Evolutionary conservation across 1,139 yeast genomes (phyloP), one percentile per base, ranked within the genome.

Genomic region (Candida pseudoviswanathii): DNA sequence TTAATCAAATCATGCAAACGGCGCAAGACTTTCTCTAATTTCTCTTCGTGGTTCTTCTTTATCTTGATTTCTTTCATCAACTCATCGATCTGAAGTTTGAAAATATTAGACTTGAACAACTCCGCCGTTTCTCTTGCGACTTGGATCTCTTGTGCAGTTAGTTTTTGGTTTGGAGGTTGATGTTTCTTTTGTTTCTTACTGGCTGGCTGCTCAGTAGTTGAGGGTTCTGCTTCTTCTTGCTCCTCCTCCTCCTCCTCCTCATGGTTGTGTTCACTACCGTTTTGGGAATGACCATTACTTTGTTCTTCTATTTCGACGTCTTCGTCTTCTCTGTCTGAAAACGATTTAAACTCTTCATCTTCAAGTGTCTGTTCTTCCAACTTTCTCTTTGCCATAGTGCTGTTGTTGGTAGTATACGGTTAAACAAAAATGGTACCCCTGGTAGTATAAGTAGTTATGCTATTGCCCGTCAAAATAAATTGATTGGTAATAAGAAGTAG

Each of bases 91-190:
- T 94, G 96, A 51, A 94, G 73, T 67, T 94, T 94, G 81, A 94
- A 92, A 51, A 94, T 90, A 67, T 92, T 92, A 10, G 97, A 90
- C 63, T 91, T 90, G 81, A 92, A 94, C 45, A 92, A 73, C 64
- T 91, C 97, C 0, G 96, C 95, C 0, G 98, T 89, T 65, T 92
- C 97, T 59, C 96, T 78, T 0, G 97, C 97, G 2, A 88, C 78
- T 62, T 92, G 97, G 43, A 92, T 84, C 51, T 94, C 97, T 59
- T 89, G 94, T 1, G 96, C 89, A 0, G 90, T 77, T 33, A 84
- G 67, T 56, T 72, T 75, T 48, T 68, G 69, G 26, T 25, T 37
- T 25, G 41, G 30, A 9, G 41, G 41, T 9, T 37, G 41, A 5
- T 10, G 41, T 9, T 25, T 37, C 52, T 62, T 65, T 49, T 71